A percentile compares a stretch with the other conserved stretches of the same genome.
Conservation (phyloP, 1,284 basidiomycete genomes). For the Abortiporus biennis region DNA sequence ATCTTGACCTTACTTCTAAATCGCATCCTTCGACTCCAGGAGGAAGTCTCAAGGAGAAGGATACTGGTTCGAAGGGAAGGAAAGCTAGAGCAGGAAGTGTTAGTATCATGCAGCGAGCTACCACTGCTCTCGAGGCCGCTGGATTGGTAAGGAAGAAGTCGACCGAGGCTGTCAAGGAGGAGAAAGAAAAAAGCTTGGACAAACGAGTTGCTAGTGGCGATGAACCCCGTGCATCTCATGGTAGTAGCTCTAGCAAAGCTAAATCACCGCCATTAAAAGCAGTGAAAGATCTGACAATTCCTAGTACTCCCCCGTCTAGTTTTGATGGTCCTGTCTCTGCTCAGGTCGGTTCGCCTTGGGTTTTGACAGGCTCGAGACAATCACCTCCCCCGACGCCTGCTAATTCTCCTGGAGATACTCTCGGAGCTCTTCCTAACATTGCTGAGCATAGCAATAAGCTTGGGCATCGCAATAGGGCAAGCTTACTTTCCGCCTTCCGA, state of each 20-base stretch:
- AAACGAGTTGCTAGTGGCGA: constrained; percentile 40
- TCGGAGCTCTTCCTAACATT: constrained; percentile 52
- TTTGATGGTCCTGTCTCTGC: constrained; percentile 30
- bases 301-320: constrained; percentile 43
- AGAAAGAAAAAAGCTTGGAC: constrained; percentile 39
- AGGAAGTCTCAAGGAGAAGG: constrained; percentile 44
- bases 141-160: constrained; percentile 79
- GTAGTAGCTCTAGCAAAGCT: constrained; percentile 51
- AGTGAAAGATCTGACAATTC: constrained; percentile 40
- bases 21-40: constrained; percentile 65
- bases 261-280: constrained; percentile 64
- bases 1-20: constrained; percentile 33
- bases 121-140: constrained; percentile 79
- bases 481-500: constrained; percentile 64
- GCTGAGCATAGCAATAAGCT: constrained; percentile 28
- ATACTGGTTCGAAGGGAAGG: constrained; percentile 41
- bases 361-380: constrained; percentile 42
- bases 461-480: constrained; percentile 54
- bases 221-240: constrained; percentile 57
- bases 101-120: constrained; percentile 90
- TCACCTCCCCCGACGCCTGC: constrained; percentile 43
- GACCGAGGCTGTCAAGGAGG: constrained; percentile 59
- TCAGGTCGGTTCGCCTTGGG: constrained; percentile 63
- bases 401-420: constrained; percentile 47
- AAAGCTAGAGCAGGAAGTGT: constrained; percentile 80